Evolutionary conservation across 441 rosid genomes (phyloP).

Genomic region (Erysimum cheiri): DNA sequence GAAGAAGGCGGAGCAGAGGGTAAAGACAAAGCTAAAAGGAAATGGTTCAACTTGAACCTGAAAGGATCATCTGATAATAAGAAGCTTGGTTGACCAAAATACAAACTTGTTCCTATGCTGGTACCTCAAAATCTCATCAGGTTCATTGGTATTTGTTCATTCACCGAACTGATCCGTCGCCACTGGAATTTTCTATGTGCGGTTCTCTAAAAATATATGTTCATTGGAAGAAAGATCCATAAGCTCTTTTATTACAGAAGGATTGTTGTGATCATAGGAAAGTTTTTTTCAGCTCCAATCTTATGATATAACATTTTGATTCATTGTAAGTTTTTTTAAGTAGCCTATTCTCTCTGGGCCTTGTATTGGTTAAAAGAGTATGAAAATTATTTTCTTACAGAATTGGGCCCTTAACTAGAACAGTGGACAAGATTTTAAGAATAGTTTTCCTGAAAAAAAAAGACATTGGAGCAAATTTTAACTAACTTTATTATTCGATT

Average conservation of each 20-base stretch:
- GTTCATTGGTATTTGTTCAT: conserved; percentile 1
- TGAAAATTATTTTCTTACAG: background rate
- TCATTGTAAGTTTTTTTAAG: conserved; percentile 16
- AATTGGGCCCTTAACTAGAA: background rate
- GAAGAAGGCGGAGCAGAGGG: conserved; percentile 81
- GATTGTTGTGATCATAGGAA: conserved; percentile 23
- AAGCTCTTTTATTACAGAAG: conserved; percentile 4
- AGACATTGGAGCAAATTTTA: background rate
- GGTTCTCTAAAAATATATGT: background rate
- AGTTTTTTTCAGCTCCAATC: background rate
- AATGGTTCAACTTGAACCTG: conserved; percentile 93
- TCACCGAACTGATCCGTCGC: background rate
- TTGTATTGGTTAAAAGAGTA: background rate
- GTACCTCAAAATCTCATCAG: background rate
- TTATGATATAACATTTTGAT: conserved; percentile 15
- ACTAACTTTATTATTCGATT: background rate
- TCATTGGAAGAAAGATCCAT: background rate
- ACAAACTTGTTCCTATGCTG: conserved; percentile 1
- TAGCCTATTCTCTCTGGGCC: background rate
- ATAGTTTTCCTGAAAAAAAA: background rate
- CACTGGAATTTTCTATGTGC: background rate
- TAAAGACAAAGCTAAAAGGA: conserved; percentile 86
- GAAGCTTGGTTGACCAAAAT: conserved; percentile 51
- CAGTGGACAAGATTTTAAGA: background rate
- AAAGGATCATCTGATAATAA: conserved; percentile 77